A percentile compares a stretch with the other conserved stretches of the same genome.
Conservation (phyloP, 2,329 filamentous ascomycete species). For the Fusarium beomiforme region DNA sequence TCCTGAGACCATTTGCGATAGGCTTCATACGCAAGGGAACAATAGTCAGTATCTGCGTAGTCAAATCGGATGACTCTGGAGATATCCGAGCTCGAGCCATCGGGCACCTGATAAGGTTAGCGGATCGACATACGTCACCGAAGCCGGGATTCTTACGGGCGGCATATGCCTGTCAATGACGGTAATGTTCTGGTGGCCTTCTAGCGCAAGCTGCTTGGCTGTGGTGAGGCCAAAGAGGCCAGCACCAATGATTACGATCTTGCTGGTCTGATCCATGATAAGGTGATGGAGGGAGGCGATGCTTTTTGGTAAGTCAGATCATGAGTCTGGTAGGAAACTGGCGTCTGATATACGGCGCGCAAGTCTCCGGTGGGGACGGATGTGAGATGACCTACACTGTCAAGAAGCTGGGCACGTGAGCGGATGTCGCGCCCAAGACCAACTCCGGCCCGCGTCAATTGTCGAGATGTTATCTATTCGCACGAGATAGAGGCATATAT, state of each 20-base stretch:
- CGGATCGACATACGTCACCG: background rate
- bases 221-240: constrained; percentile 46
- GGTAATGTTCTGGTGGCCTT: constrained; percentile 48
- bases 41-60: constrained; percentile 71
- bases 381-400: too few relatives aligned
- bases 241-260: constrained; percentile 44
- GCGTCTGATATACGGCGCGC: background rate
- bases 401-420: constrained; percentile 26
- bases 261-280: constrained; percentile 26
- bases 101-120: constrained; percentile 34
- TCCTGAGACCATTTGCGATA: constrained; percentile 19
- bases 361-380: background rate
- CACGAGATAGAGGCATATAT: fast-evolving
- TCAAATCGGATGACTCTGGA: constrained; percentile 57
- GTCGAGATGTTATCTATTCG: too few relatives aligned
- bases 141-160: constrained; percentile 27
- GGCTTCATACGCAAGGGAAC: constrained; percentile 58
- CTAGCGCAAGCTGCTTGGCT: constrained; percentile 39
- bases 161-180: constrained; percentile 48
- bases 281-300: background rate
- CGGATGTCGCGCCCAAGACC: background rate
- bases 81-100: constrained; percentile 49
- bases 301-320: background rate
- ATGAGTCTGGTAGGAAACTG: background rate
- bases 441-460: background rate